A percentile compares a stretch with the other conserved stretches of the same genome.
Evolutionary conservation across 2,329 filamentous ascomycete genomes (phyloP).

Genomic region (Fusarium sp.): DNA sequence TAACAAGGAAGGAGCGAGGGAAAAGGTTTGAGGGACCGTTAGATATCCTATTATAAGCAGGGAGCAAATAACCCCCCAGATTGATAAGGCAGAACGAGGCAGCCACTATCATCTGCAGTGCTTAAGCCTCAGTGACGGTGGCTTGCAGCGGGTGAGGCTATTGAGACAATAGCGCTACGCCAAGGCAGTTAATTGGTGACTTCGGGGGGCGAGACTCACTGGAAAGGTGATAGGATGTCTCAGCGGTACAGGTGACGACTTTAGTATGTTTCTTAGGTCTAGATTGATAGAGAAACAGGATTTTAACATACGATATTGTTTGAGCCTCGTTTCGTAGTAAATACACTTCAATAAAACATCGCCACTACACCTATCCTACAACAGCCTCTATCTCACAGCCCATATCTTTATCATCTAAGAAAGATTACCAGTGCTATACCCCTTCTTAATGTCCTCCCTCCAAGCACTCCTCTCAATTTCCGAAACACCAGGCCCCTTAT

Average conservation of each 20-base stretch:
- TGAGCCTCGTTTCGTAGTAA: background rate
- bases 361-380: background rate
- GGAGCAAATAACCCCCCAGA: background rate
- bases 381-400: too few relatives aligned
- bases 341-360: background rate
- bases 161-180: background rate
- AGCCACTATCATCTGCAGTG: background rate
- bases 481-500: conserved; percentile 67
- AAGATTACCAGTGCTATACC: conserved; percentile 51
- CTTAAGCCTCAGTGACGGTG: background rate
- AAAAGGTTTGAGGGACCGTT: too few relatives aligned
- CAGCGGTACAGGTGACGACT: background rate
- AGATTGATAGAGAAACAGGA: background rate
- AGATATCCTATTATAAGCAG: background rate
- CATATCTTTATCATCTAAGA: conserved; percentile 11
- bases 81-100: background rate
- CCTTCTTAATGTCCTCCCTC: conserved; percentile 53
- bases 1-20: background rate
- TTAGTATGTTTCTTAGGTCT: background rate
- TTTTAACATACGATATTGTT: background rate
- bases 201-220: background rate
- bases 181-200: background rate
- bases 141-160: background rate
- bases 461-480: conserved; percentile 64
- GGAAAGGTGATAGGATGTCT: background rate